phyloP scores from a whole-genome alignment of 331 rosid species.

The Spiraea crenata region DNA sequence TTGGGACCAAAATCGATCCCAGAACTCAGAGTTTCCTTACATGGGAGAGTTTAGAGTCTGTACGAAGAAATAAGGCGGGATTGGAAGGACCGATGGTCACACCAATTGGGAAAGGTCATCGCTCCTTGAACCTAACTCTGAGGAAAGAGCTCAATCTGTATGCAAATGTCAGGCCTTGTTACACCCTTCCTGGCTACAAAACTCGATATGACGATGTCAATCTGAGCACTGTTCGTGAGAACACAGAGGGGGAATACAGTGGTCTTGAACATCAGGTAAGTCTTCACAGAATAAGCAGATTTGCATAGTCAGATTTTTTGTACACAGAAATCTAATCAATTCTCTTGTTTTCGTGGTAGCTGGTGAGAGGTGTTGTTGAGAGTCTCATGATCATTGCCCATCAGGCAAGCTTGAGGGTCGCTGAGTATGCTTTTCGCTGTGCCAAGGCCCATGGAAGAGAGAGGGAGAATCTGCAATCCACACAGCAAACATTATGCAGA shows the following conservation, averaged over 20 bases:
- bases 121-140: constrained; percentile 89
- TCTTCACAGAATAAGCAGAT: constrained; percentile 9
- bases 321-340: constrained; percentile 16
- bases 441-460: constrained; percentile 93
- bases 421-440: constrained; percentile 94
- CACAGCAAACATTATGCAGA: constrained; percentile 98
- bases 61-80: constrained; percentile 72
- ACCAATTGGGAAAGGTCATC: constrained; percentile 97
- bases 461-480: constrained; percentile 95
- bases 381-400: constrained; percentile 95
- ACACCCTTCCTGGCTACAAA: constrained; percentile 91
- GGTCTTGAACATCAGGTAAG: constrained; percentile 99
- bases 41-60: constrained; percentile 97
- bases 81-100: constrained; percentile 99
- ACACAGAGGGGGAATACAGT: constrained; percentile 95
- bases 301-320: constrained; percentile 2
- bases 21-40: constrained; percentile 89
- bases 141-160: constrained; percentile 92
- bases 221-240: constrained; percentile 93
- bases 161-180: constrained; percentile 96
- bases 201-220: constrained; percentile 82
- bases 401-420: constrained; percentile 94
- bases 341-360: constrained; percentile 45
- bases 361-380: constrained; percentile 97
- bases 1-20: constrained; percentile 75